Evolutionary conservation across 2,329 filamentous ascomycete species (phyloP), one percentile per base, ranked within the genome.

Genomic region (Ceratocystis harringtonii): DNA sequence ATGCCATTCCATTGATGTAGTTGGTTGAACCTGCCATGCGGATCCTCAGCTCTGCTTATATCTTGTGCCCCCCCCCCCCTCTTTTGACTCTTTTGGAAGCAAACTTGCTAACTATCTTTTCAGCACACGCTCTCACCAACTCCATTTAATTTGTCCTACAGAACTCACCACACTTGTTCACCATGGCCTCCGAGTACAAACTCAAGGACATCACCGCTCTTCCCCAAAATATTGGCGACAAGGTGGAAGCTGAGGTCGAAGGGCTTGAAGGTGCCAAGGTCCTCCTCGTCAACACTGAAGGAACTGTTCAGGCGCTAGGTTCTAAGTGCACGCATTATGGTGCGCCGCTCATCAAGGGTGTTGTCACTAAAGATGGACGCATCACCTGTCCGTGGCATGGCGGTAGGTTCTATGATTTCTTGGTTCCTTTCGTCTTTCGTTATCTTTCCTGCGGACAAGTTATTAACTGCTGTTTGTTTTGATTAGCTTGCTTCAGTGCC

Each of bases 341-440:
- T 43, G 94, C 92, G 50, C 94, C 94, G 15, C 77, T 99, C 69
- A 84, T 85, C 64, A 90, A 92, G 70, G 94, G 94, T 64, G 86
- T 97, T 6, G 76, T 99, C 69, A 89, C 89, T 6, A 83, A 84
- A 2, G 86, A 88, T 70, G 94, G 94, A 4, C 82, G 90, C 62
- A 76, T 99, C 68, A 96, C 90, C 5, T 99, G 94, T 74, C 91
- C 92, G 2, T 97, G 94, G 94, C 92, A 97, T 74, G 92, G 92
- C 78, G 90, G 90, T 94, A 74, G 69, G 80, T 74, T 30, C 74
- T 32, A 5, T 30, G 6, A 10, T 25, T 61, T 17, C 50, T 45
- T 5, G 41, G 36, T 19, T 50, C 6, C 17, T 12, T 17, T 4
- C 1, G 0, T 41, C 0, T 12, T 41, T 41, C 10, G 36, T 41